Evolutionary conservation across 306 rosid species (phyloP), one percentile per base, ranked within the genome.

Genomic region (Citrullus colocynthis): DNA sequence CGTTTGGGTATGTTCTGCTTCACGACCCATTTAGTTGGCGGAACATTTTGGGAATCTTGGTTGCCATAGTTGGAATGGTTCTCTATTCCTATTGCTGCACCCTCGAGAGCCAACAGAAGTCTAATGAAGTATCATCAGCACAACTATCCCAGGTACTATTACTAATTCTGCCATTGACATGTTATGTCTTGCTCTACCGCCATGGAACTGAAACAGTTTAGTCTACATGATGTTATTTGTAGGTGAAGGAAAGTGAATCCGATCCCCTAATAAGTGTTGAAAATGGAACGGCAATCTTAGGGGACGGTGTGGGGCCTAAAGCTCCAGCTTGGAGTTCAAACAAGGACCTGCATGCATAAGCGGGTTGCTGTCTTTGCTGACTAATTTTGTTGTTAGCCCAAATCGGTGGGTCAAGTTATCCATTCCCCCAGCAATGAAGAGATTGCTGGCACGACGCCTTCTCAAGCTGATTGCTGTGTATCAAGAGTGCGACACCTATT

Each of bases 21-120:
- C 93, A 60, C 8, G 97, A 94, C 74, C 98, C 98, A 63, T 90
- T 94, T 81, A 86, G 90, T 85, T 94, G 97, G 98, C 88, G 91
- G 83, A 94, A 94, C 86, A 90, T 94, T 76, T 70, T 92, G 56
- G 98, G 98, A 41, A 94, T 94, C 77, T 9, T 85, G 61, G 63
- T 94, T 76, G 98, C 98, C 80, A 73, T 94, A 81, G 61, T 87
- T 59, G 98, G 98, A 77, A 94, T 94, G 98, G 80, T 94, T 82
- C 81, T 91, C 3, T 94, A 94, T 84, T 94, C 98, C 55, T 92
- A 90, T 82, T 85, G 73, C 65, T 94, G 91, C 84, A 74, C 87
- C 74, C 87, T 45, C 12, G 98, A 94, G 86, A 88, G 85, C 86
- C 97, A 89, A 88, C 93, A 90, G 80, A 92, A 90, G 70, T 61